Base-by-base conservation (phyloP, 1,284 basidiomycete species). In the Ceratobasidium papillatum region DNA sequence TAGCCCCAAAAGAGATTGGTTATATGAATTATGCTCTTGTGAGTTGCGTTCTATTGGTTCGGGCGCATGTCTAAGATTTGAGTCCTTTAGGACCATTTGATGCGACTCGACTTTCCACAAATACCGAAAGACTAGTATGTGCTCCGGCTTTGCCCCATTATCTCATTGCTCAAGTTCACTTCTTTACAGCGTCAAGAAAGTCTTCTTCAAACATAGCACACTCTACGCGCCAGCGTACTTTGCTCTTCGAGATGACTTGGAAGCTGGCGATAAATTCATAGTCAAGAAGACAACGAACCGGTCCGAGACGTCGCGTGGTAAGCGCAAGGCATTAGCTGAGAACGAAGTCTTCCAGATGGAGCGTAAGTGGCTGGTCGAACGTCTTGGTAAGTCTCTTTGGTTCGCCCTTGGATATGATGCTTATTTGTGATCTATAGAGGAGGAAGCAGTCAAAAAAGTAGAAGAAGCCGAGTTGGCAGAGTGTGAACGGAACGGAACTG, bases 151-250 rank as follows among this genome's bases (percentile, higher is more conserved):
- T 54, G 3, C 27, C 17, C 22, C 19, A 2, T 68, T 38, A 32
- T 0, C 45, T 19, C 22, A n/a, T 38, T 12, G 43, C 9, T 54
- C 14, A 47, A 61, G 9, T 64, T 5, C 27, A 38, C 32, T 22
- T 17, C 0, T 27, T 41, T 25, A 1, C 58, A 77, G 76, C 76
- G 81, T 93, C 47, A 86, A 86, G 8, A 77, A 78, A 17, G 80
- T 78, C 0, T 82, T 91, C 2, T 62, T 75, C 0, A 47, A 74
- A 0, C 78, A 86, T 72, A 85, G 85, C 8, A 71, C 71, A 0
- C 83, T 91, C 30, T 93, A 92, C 76, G 89, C 87, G 0, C 89
- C 90, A 0, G 84, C 90, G 0, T 85, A 87, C 45, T 69, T 75
- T 41, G 43, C 52, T 14, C 74, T 76, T 47, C 38, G 56, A 74